Conservation (phyloP, 306 rosid species). For the Pyrus communis region DNA sequence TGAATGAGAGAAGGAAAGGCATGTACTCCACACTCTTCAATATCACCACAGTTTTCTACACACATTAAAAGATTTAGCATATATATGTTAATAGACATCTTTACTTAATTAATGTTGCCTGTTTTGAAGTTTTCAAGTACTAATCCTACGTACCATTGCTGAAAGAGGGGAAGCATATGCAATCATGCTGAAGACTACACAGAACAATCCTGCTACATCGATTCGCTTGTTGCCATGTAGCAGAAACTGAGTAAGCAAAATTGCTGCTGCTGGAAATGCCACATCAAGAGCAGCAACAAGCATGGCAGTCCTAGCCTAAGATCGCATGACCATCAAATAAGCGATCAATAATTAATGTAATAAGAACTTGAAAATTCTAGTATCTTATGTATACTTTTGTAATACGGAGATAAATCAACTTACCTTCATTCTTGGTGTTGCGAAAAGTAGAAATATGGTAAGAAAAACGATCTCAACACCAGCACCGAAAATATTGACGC, state of each 20-base stretch:
- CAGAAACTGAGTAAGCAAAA: slow-evolving; percentile 17
- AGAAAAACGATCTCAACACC: slow-evolving; percentile 24
- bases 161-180: slow-evolving; percentile 35
- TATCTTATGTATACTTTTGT: no score
- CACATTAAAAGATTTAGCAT: background rate
- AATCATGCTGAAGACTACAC: slow-evolving; percentile 21
- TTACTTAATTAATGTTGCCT: background rate
- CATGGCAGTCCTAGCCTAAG: slow-evolving; percentile 21
- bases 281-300: slow-evolving; percentile 17
- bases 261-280: slow-evolving; percentile 22
- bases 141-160: slow-evolving; percentile 15
- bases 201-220: slow-evolving; percentile 20
- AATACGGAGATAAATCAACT: background rate
- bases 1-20: slow-evolving; percentile 28
- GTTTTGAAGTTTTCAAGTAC: no score
- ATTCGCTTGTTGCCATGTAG: slow-evolving; percentile 15
- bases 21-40: slow-evolving; percentile 30
- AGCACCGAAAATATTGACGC: slow-evolving; percentile 23
- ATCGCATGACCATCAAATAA: background rate
- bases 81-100: background rate
- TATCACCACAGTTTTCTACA: slow-evolving; percentile 23
- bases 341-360: background rate
- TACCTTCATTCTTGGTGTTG: slow-evolving; percentile 32
- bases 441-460: slow-evolving; percentile 16
- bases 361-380: background rate